Percentiles rank a stretch among this genome's conserved stretches.
These are phyloP conservation scores for Arxiozyma telluris DNA, from an alignment of 1,139 yeast species.

Conservation along the genomic window DNA sequence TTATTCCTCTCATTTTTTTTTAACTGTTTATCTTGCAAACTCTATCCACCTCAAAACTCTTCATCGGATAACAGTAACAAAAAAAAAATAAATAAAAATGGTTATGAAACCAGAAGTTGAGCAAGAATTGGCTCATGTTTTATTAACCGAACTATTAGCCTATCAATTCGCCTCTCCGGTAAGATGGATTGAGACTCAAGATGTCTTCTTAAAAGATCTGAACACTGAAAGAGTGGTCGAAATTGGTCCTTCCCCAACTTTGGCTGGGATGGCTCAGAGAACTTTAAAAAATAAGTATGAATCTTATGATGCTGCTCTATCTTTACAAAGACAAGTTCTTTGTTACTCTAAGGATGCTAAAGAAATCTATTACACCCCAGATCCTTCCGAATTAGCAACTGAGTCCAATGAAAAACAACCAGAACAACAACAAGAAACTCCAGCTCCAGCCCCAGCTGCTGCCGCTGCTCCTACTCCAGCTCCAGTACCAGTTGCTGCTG, in stretches of 20 bases:
- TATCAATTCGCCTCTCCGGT: constrained; percentile 99
- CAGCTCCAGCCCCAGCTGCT: constrained; percentile 38
- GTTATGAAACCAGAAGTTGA: constrained; percentile 93
- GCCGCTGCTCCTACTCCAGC: constrained; percentile 42
- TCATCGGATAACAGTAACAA: background rate
- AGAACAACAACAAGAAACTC: constrained; percentile 33
- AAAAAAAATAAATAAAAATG: constrained; percentile 7
- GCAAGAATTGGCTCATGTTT: constrained; percentile 92
- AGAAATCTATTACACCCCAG: constrained; percentile 93
- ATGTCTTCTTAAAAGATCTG: constrained; percentile 86
- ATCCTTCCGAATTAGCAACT: constrained; percentile 40
- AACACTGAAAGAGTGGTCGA: constrained; percentile 96
- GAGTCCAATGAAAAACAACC: constrained; percentile 33
- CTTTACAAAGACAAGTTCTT: constrained; percentile 91
- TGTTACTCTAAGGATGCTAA: constrained; percentile 93
- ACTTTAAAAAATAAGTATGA: constrained; percentile 94
- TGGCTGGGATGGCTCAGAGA: constrained; percentile 97
- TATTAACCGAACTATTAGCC: constrained; percentile 90
- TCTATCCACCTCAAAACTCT: background rate
- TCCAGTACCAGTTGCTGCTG: constrained; percentile 49
- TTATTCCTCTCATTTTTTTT: background rate
- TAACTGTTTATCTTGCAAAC: background rate
- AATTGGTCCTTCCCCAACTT: constrained; percentile 97
- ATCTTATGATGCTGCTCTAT: constrained; percentile 93
- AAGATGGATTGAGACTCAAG: constrained; percentile 99